phyloP scores from a whole-genome alignment of 352 stramenopile species.

The Plasmopara viticola region DNA sequence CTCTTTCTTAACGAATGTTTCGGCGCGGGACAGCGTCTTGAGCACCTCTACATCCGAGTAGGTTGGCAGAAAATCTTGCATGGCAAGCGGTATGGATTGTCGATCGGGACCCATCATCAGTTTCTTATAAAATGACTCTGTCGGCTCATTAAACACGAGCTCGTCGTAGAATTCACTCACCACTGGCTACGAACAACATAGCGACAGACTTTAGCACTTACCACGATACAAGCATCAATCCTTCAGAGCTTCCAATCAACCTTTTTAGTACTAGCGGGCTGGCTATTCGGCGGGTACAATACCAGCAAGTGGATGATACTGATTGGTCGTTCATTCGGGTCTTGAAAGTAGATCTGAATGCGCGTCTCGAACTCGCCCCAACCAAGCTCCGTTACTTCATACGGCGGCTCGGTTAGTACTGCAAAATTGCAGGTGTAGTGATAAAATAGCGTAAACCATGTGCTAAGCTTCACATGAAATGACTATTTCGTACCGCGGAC shows the following conservation, averaged over 20 bases:
- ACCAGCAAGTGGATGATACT: constrained; percentile 87
- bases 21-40: constrained; percentile 73
- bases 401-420: constrained; percentile 93
- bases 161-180: constrained; percentile 97
- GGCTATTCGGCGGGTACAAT: constrained; percentile 77
- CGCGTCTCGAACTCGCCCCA: constrained; percentile 98
- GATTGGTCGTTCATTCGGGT: constrained; percentile 88
- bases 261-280: constrained; percentile 88
- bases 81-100: constrained; percentile 48
- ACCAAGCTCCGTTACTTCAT: constrained; percentile 94
- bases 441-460: too few species aligned
- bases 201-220: constrained; percentile 1
- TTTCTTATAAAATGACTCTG: constrained; percentile 93
- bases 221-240: not conserved
- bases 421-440: not conserved
- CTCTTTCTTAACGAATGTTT: constrained; percentile 76
- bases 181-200: constrained; percentile 66
- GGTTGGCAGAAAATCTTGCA: constrained; percentile 78
- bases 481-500: constrained; percentile 53
- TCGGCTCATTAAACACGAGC: constrained; percentile 97
- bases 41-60: constrained; percentile 89
- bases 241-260: constrained; percentile 20
- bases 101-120: constrained; percentile 72
- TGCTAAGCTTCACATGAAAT: not conserved
- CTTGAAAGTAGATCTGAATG: constrained; percentile 95